Base-by-base conservation (phyloP, 768 basidiomycete genomes). In the Mycena alexandri region DNA sequence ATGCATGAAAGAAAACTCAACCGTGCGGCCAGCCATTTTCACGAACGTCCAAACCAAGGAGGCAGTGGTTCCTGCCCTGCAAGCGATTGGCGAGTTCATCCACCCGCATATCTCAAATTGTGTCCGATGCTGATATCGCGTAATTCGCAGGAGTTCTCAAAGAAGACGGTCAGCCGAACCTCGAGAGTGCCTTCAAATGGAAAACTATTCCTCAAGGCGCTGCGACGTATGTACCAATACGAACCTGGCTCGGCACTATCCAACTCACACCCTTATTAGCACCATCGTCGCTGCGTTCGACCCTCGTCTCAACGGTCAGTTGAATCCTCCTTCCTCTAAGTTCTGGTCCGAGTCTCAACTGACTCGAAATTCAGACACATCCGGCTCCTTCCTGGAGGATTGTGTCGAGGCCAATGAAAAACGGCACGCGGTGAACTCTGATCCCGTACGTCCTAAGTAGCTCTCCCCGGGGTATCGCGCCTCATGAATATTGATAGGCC, bases 131-230 rank as follows among this genome's bases (percentile, higher is more conserved):
- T 46, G 25, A 29, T 46, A 9, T 33, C 1, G 5, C 2, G 1
- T 17, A 14, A 33, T 14, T 58, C 3, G 21, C 44, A 63, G 62
- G 55, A 19, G 1, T 50, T 36, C 47, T 64, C 14, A 24, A 10
- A 11, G 17, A 36, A 1, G 46, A 56, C 22, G 46, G 63, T 9
- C 19, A 29, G 38, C 63, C 63, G 19, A 64, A 29, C 25, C 25
- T 47, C 12, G 34, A 41, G 8, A 19, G 14, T 0, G 7, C 22
- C 4, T 16, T 14, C 8, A n/a, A n/a, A n/a, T 64, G 63, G 63
- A 64, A 64, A 34, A 56, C 63, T 2, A 50, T 64, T 21, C 24
- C 63, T 16, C 54, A 64, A 17, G 63, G 63, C 2, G 63, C 63
- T 2, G 63, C 63, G 17, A 50, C 55, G 63, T 64, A 22, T 24